Percentiles rank a stretch among this genome's conserved stretches.
phyloP scores from a whole-genome alignment of 2,329 filamentous ascomycete species.

The Hymenoscyphus occultus region DNA sequence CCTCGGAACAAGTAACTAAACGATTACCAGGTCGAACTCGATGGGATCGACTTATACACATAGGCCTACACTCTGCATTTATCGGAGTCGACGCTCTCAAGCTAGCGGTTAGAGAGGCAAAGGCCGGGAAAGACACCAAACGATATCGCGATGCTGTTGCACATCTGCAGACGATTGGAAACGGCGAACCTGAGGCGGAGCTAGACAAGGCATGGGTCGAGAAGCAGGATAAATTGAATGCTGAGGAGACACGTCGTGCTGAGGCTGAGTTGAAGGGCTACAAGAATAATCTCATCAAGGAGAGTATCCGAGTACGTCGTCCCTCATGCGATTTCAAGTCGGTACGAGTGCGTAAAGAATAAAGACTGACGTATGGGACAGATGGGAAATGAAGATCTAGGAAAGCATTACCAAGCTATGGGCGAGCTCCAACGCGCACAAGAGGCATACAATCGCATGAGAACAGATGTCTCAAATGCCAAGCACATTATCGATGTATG shows the following conservation, averaged over 20 bases:
- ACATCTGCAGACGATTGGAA: slow-evolving; percentile 59
- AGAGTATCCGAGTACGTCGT: slow-evolving; percentile 77
- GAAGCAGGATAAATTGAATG: slow-evolving; percentile 62
- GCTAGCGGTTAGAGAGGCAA: slow-evolving; percentile 72
- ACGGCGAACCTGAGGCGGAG: slow-evolving; percentile 63
- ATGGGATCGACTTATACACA: slow-evolving; percentile 75
- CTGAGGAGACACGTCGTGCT: slow-evolving; percentile 68
- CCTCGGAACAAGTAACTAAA: background rate
- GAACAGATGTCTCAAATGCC: slow-evolving; percentile 80
- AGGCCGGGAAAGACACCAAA: slow-evolving; percentile 68
- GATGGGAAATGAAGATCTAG: slow-evolving; percentile 95
- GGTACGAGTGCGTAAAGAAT: background rate
- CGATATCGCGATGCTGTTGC: slow-evolving; percentile 69
- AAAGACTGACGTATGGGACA: slow-evolving; percentile 39
- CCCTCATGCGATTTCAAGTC: background rate
- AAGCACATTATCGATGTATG: slow-evolving; percentile 82
- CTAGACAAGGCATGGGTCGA: slow-evolving; percentile 76
- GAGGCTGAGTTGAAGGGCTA: slow-evolving; percentile 86
- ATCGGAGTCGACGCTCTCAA: slow-evolving; percentile 79
- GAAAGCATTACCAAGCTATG: slow-evolving; percentile 74
- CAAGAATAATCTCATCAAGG: slow-evolving; percentile 95
- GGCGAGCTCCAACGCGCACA: slow-evolving; percentile 71
- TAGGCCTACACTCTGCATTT: slow-evolving; percentile 73
- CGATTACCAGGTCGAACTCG: slow-evolving; percentile 65
- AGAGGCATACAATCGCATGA: slow-evolving; percentile 82